A percentile compares a stretch with the other conserved stretches of the same genome.
Conservation (phyloP, 139 green algal species). For the Chlamydomonas applanata region DNA sequence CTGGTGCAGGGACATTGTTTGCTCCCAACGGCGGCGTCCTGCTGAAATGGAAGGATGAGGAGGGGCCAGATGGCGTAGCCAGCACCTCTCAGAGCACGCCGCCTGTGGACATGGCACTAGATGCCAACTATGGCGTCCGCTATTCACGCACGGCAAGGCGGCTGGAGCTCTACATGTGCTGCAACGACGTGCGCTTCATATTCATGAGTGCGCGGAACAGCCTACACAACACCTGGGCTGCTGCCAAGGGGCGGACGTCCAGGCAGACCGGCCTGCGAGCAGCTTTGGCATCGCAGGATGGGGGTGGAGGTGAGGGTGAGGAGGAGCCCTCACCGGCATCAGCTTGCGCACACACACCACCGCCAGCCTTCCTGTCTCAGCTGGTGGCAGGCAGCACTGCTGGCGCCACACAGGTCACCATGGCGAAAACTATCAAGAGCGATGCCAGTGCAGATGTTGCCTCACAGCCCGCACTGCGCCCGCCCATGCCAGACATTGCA, state of each 20-base stretch:
- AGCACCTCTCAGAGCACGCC: neutral
- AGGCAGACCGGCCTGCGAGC: no score
- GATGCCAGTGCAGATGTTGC: no score
- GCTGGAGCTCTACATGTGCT: constrained; percentile 19
- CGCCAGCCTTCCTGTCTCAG: neutral
- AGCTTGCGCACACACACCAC: neutral
- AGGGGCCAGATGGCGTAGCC: neutral
- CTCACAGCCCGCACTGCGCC: no score
- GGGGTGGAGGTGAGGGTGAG: neutral
- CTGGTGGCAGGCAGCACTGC: no score
- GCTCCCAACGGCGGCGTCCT: constrained; percentile 20
- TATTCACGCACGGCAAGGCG: neutral
- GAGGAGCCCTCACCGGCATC: neutral
- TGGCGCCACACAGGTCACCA: no score
- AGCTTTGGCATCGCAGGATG: neutral
- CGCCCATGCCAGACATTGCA: no score
- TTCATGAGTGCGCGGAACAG: constrained; percentile 13
- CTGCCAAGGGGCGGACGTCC: neutral
- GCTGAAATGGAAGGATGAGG: constrained; percentile 13
- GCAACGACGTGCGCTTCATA: constrained; percentile 3
- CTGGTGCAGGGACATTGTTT: constrained; percentile 24
- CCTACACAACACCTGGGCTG: neutral
- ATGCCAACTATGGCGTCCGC: constrained; percentile 14
- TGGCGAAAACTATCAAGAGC: no score
- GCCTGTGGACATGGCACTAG: constrained; percentile 25